Conservation (phyloP, 176 grass and related monocot genomes). For the Hsuehochloa calcarea region DNA sequence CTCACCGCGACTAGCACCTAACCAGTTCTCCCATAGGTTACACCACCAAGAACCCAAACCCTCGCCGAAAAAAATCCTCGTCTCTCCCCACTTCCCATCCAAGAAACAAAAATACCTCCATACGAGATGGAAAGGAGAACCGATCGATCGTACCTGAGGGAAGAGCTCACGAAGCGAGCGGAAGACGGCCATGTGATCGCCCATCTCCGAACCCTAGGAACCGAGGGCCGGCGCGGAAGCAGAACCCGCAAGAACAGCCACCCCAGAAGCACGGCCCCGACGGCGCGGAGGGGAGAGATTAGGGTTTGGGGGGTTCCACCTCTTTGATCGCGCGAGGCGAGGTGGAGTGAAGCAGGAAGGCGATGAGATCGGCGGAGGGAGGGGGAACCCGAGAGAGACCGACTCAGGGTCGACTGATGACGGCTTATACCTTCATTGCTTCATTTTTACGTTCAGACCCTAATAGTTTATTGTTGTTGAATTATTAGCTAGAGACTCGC, state of each 20-base stretch:
- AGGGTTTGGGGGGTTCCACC: constrained; percentile 33
- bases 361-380: not conserved
- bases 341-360: not conserved
- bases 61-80: not conserved
- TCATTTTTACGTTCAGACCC: not conserved
- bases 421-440: not conserved
- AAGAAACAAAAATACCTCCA: not conserved
- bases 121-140: not conserved
- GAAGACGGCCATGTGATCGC: constrained; percentile 46
- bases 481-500: no score
- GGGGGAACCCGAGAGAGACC: not conserved
- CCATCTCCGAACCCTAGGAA: constrained; percentile 33
- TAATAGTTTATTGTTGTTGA: not conserved
- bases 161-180: constrained; percentile 47
- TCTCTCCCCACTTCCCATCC: not conserved
- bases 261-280: not conserved
- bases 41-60: not conserved
- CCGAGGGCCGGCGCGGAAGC: not conserved
- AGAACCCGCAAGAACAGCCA: not conserved
- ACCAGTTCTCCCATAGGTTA: not conserved
- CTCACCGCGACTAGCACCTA: not conserved
- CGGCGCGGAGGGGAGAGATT: not conserved
- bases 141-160: constrained; percentile 31
- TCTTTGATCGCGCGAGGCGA: constrained; percentile 16
- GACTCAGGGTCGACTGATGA: not conserved